phyloP scores from a whole-genome alignment of 1,139 yeast species.

The Magnusiomyces fungicola region DNA sequence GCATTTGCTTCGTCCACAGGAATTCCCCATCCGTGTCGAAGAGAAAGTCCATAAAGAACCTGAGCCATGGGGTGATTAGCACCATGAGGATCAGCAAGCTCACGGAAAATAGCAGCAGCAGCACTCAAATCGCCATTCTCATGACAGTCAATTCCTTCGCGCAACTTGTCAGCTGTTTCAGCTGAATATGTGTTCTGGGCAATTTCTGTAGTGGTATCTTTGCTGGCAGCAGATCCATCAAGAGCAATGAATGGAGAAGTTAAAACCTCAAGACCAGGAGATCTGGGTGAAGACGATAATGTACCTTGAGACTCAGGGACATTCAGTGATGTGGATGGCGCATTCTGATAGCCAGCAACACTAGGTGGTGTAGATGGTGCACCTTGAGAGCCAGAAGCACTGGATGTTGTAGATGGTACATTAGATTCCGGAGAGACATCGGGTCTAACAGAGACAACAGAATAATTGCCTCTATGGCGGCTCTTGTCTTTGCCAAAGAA shows the following conservation, averaged over 20 bases:
- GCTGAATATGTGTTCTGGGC: constrained; percentile 11
- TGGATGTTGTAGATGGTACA: no score
- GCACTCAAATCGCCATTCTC: constrained; percentile 24
- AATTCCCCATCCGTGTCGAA: constrained; percentile 35
- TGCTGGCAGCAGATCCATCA: no score
- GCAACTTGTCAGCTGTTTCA: constrained; percentile 22
- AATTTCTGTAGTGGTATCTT: background rate
- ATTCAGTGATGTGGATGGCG: no score
- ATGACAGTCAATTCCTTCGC: constrained; percentile 28
- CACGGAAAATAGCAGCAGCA: constrained; percentile 21
- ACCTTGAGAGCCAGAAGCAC: no score
- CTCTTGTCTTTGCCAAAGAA: background rate
- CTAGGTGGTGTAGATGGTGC: no score
- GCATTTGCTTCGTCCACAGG: constrained; percentile 23
- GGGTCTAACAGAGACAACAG: background rate
- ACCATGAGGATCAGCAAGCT: constrained; percentile 24
- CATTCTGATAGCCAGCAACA: no score
- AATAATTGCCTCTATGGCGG: background rate
- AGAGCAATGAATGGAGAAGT: no score
- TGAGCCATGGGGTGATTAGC: constrained; percentile 29
- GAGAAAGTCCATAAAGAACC: constrained; percentile 28
- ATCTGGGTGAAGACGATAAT: no score
- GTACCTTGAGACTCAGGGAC: no score
- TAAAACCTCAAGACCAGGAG: no score
- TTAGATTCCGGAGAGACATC: no score